These are phyloP conservation scores for Colletotrichum simmondsii DNA, from an alignment of 2,329 filamentous ascomycete genomes.

Conservation along the genomic window DNA sequence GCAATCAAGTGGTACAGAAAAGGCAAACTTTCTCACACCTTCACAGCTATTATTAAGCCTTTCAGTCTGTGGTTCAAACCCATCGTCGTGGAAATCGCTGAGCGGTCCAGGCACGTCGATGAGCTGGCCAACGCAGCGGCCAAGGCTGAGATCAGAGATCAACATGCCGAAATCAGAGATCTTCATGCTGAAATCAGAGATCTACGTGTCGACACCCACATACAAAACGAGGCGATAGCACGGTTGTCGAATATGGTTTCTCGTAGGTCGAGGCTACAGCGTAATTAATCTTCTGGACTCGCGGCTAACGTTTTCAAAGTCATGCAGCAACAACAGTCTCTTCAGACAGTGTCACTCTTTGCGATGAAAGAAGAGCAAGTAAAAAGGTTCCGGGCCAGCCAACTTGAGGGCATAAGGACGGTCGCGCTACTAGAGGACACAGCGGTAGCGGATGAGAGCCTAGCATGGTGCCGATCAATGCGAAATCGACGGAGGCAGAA, in stretches of 20 bases:
- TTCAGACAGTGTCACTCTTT: neutral
- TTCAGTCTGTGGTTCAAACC: neutral
- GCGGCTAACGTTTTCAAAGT: too few relatives aligned
- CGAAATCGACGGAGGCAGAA: neutral
- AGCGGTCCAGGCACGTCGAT: neutral
- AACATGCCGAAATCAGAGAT: neutral
- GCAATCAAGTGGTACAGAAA: neutral
- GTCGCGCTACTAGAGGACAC: neutral
- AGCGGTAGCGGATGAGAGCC: neutral
- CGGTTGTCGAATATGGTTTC: too few relatives aligned
- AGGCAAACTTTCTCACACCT: neutral
- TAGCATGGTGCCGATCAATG: neutral
- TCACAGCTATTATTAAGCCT: neutral
- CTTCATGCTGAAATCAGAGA: too few relatives aligned
- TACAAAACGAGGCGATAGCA: too few relatives aligned
- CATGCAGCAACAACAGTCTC: neutral
- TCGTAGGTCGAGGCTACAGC: neutral
- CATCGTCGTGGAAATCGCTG: neutral
- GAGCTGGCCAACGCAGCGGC: neutral
- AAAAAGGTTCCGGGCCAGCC: fast-evolving
- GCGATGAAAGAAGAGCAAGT: neutral
- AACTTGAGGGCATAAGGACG: neutral
- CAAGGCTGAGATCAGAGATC: neutral
- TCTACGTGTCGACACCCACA: too few relatives aligned
- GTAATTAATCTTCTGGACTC: too few relatives aligned